Evolutionary conservation across 2,329 filamentous ascomycete genomes (phyloP).

Genomic region (Lasiodiplodia gonubiensis): DNA sequence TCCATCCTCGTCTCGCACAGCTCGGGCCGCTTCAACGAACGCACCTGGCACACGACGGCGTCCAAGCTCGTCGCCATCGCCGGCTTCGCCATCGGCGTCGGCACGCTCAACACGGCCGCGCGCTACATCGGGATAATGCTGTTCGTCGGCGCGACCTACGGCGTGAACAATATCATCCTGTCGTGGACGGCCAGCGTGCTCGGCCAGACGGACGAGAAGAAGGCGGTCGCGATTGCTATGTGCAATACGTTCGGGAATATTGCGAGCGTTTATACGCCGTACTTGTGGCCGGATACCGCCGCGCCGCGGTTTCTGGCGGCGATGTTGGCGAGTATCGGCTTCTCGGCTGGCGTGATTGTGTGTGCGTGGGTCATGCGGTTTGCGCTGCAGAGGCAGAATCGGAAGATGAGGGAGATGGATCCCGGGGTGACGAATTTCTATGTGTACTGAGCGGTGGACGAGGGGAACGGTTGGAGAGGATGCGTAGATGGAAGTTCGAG

Average conservation of each 20-base stretch:
- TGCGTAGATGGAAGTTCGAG: background rate
- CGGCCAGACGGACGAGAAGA: slow-evolving; percentile 52
- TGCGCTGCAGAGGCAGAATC: slow-evolving; percentile 40
- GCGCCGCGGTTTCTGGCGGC: slow-evolving; percentile 40
- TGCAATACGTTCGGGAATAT: slow-evolving; percentile 50
- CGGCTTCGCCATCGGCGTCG: slow-evolving; percentile 39
- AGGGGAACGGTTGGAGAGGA: background rate
- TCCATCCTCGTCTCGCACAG: slow-evolving; percentile 34
- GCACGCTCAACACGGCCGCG: slow-evolving; percentile 37
- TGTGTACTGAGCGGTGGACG: background rate
- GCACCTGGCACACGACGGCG: slow-evolving; percentile 37
- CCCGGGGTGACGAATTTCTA: background rate
- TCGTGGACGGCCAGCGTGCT: slow-evolving; percentile 51
- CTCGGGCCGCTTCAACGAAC: slow-evolving; percentile 43
- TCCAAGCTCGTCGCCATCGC: slow-evolving; percentile 35
- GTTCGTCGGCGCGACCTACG: slow-evolving; percentile 41
- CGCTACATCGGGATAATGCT: slow-evolving; percentile 42
- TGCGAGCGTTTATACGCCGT: slow-evolving; percentile 46
- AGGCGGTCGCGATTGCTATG: slow-evolving; percentile 50
- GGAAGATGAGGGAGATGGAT: slow-evolving; percentile 36
- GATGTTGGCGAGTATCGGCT: slow-evolving; percentile 40
- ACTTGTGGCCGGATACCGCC: slow-evolving; percentile 43
- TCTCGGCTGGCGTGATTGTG: slow-evolving; percentile 39
- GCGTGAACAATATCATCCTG: slow-evolving; percentile 40
- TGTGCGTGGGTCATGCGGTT: slow-evolving; percentile 42